Conservation (phyloP, 2,329 filamentous ascomycete genomes). For the Pseudogymnoascus sp. region DNA sequence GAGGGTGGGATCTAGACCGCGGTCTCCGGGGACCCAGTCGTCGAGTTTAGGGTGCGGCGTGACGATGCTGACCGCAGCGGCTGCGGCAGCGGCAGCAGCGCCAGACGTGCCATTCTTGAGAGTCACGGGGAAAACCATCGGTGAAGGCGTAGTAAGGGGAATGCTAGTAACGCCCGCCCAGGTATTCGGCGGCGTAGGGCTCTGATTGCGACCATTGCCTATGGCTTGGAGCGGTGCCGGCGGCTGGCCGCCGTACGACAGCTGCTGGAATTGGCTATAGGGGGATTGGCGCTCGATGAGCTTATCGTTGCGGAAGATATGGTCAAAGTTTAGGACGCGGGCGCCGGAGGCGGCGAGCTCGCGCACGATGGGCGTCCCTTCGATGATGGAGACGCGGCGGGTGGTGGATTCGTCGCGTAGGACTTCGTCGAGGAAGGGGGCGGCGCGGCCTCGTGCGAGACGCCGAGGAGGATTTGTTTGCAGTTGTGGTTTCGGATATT, state of each 20-base stretch:
- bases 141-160: conserved; percentile 18
- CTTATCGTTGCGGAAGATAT: conserved; percentile 50
- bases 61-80: conserved; percentile 13
- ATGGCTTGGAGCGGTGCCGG: not conserved
- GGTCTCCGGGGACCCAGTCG: conserved; percentile 47
- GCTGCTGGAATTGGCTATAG: conserved; percentile 16
- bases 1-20: conserved; percentile 49
- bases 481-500: conserved; percentile 56
- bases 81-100: conserved; percentile 15
- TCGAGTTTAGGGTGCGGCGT: conserved; percentile 12
- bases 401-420: conserved; percentile 38
- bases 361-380: conserved; percentile 45
- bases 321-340: conserved; percentile 40
- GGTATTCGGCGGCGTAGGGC: conserved; percentile 19
- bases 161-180: conserved; percentile 29
- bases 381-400: conserved; percentile 46
- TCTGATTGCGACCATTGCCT: conserved; percentile 13
- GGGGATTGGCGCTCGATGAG: conserved; percentile 34
- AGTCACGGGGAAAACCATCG: conserved; percentile 13
- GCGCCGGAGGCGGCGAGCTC: conserved; percentile 44
- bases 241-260: not conserved
- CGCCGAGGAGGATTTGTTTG: conserved; percentile 54
- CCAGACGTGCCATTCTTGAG: conserved; percentile 17
- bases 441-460: conserved; percentile 55
- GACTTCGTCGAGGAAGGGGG: conserved; percentile 51